phyloP scores from a whole-genome alignment of 495 filamentous ascomycete genomes.

The Sphaerosporella brunnea region DNA sequence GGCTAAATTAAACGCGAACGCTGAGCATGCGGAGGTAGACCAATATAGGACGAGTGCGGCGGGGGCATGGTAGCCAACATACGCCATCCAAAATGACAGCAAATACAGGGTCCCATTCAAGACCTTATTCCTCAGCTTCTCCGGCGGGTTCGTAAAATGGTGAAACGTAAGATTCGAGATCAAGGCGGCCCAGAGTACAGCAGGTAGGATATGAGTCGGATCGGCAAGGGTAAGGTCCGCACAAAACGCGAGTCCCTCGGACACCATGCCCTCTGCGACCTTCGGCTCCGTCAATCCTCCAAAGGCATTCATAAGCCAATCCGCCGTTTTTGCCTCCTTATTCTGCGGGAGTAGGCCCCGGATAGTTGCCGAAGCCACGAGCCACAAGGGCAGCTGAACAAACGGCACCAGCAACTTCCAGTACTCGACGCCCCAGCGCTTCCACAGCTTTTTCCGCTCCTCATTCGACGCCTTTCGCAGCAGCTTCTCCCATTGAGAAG shows the following conservation, averaged over 20 bases:
- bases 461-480: constrained; percentile 19
- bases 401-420: constrained; percentile 36
- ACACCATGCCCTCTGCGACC: constrained; percentile 32
- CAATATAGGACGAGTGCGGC: constrained; percentile 4
- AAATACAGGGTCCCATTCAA: neutral
- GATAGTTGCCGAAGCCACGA: constrained; percentile 48
- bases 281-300: constrained; percentile 17
- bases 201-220: constrained; percentile 47
- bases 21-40: neutral
- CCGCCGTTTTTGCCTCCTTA: constrained; percentile 34
- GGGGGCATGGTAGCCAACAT: neutral
- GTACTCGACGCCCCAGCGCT: constrained; percentile 31
- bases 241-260: constrained; percentile 69
- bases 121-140: neutral
- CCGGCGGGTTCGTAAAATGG: neutral
- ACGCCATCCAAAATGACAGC: neutral
- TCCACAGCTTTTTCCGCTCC: constrained; percentile 29
- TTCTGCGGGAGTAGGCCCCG: constrained; percentile 37
- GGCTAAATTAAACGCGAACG: neutral
- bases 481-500: constrained; percentile 13
- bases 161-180: constrained; percentile 28
- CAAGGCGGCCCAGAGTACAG: constrained; percentile 35
- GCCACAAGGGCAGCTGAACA: constrained; percentile 46
- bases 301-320: constrained; percentile 5
- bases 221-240: constrained; percentile 55